Base-by-base conservation (phyloP, 2,329 filamentous ascomycete species). In the Leptodontidium sp. region DNA sequence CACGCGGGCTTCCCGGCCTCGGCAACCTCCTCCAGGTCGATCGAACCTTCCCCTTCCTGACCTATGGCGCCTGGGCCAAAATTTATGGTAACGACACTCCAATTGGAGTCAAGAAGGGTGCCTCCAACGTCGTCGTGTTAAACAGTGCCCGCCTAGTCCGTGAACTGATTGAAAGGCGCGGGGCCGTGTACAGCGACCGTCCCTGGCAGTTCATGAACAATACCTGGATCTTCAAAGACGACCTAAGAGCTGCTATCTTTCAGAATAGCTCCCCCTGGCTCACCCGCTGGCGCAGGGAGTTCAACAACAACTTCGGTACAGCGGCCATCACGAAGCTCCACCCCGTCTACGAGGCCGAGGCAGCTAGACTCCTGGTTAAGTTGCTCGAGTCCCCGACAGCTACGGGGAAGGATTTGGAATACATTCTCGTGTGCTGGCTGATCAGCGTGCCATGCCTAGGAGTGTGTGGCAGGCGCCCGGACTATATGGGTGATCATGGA, bases 21-120 rank as follows among this genome's bases (percentile, higher is more conserved):
- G 50, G 50, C 50, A 55, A 55, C 50, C 50, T 55, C 21, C 50
- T 55, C 29, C 50, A 55, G 50, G 50, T 55, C 50, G 21, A 55
- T 32, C 21, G 50, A 55, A 26, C 50, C 12, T 55, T 55, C 50
- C 50, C 50, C 12, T 55, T 55, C 29, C 50, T 55, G 7, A 55
- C 50, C 50, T 55, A 55, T 55, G 21, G 50, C 50, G 50, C 50
- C 50, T 55, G 50, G 50, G 50, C 50, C 17, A 45, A 45, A 45
- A 17, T 14, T 17, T 45, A 45, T 17, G 43, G 43, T 14, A 45
- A 14, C 17, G 43, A 45, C 17, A 45, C 43, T 45, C 43, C 43
- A 45, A 14, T 45, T 45, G 43, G 43, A 17, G 43, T 45, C 43
- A 45, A 45, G 43, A 45, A 45, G 43, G 43, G 43, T 45, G 43